A percentile compares a stretch with the other conserved stretches of the same genome.
phyloP scores from a whole-genome alignment of 176 grass and related monocot species.

The Tuctoria greenei region DNA sequence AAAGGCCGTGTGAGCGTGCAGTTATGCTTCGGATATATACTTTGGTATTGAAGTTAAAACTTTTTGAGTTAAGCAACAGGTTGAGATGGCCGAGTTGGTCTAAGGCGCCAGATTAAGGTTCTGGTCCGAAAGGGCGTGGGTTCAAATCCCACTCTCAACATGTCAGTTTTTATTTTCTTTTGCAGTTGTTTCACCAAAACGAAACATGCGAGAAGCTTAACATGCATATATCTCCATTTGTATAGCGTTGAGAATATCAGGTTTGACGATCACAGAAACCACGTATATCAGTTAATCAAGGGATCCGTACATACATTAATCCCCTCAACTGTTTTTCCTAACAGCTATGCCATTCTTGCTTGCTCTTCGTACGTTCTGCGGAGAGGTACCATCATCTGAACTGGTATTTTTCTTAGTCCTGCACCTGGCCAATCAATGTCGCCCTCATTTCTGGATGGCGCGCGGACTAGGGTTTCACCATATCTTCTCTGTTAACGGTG shows the following conservation, averaged over 20 bases:
- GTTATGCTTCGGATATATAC: too few species aligned
- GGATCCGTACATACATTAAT: not conserved
- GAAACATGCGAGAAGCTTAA: too few species aligned
- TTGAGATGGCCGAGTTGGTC: constrained; percentile 92
- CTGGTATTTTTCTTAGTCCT: not conserved
- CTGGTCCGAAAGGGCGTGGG: constrained; percentile 90
- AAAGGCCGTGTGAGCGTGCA: too few species aligned
- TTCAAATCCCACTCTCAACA: constrained; percentile 71
- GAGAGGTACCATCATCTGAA: constrained; percentile 5
- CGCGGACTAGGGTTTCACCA: constrained; percentile 54
- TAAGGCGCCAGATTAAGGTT: constrained; percentile 99
- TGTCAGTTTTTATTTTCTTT: not conserved
- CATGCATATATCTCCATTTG: too few species aligned
- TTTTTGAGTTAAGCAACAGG: not conserved
- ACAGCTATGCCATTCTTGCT: constrained; percentile 13
- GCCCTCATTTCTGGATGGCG: constrained; percentile 9
- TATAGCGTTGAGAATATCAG: too few species aligned
- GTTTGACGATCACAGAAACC: too few species aligned
- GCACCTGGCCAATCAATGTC: constrained; percentile 28
- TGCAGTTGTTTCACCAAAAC: too few species aligned
- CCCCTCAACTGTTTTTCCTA: constrained; percentile 3
- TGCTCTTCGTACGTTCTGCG: constrained; percentile 9
- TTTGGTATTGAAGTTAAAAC: too few species aligned
- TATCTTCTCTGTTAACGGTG: constrained; percentile 78
- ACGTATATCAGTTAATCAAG: not conserved